Percentiles rank a stretch among this genome's conserved stretches.
Evolutionary conservation across 2,329 filamentous ascomycete species (phyloP).

Genomic region (Intubia oerlemansii): DNA sequence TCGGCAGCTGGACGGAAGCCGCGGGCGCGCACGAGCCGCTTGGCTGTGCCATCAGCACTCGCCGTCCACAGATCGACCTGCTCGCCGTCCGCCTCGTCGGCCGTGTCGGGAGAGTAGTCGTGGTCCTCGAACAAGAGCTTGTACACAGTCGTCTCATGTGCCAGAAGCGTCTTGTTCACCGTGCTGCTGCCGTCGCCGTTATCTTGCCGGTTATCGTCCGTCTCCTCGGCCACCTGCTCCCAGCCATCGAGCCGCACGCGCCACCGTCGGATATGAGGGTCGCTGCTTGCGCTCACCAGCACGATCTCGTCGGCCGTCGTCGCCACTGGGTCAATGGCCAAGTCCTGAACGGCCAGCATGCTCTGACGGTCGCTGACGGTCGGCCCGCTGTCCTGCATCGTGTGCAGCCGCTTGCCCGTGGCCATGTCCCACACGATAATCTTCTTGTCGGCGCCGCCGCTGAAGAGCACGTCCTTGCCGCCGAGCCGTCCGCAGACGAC

Average conservation of each 20-base stretch:
- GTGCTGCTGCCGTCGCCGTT: too few relatives aligned
- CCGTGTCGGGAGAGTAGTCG: constrained; percentile 2
- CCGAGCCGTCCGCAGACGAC: constrained; percentile 40
- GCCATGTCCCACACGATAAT: constrained; percentile 66
- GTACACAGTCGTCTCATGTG: constrained; percentile 85
- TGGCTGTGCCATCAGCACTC: constrained; percentile 73
- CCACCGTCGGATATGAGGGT: constrained; percentile 65
- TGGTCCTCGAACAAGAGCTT: constrained; percentile 38
- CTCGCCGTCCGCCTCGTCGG: constrained; percentile 28
- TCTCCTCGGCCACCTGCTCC: constrained; percentile 33
- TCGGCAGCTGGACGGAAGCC: constrained; percentile 43
- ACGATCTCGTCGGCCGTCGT: constrained; percentile 27
- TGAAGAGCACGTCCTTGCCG: constrained; percentile 43
- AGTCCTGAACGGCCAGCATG: constrained; percentile 61
- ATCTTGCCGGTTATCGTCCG: too few relatives aligned
- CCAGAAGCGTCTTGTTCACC: constrained; percentile 25
- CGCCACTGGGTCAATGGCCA: constrained; percentile 50
- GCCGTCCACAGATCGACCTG: constrained; percentile 74
- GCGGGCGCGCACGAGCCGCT: constrained; percentile 50
- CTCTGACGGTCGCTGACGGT: constrained; percentile 18
- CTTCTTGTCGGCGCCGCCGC: constrained; percentile 57
- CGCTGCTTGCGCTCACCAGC: constrained; percentile 63
- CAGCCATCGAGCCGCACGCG: constrained; percentile 29
- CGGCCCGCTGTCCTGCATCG: constrained; percentile 41
- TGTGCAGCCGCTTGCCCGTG: constrained; percentile 47